These are phyloP conservation scores for Lipomyces mesembrius DNA, from an alignment of 805 yeast species.

Conservation along the genomic window DNA sequence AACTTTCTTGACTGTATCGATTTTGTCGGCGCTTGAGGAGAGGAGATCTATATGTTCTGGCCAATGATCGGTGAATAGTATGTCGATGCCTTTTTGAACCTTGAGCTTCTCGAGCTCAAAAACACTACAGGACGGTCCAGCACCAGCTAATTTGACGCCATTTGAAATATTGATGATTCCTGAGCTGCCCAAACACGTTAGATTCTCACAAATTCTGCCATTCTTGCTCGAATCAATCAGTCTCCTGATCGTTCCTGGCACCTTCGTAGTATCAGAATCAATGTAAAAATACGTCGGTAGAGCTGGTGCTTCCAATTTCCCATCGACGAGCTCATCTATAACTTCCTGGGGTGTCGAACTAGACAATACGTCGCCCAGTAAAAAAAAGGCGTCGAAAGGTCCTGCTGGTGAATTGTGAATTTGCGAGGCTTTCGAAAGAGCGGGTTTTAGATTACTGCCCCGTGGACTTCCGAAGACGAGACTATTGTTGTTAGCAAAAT, in stretches of 20 bases:
- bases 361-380: slow-evolving; percentile 33
- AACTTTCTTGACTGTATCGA: slow-evolving; percentile 6
- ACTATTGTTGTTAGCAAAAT: slow-evolving; percentile 8
- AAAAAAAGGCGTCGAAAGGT: slow-evolving; percentile 33
- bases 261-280: not conserved
- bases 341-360: slow-evolving; percentile 10
- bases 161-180: slow-evolving; percentile 22
- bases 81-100: slow-evolving; percentile 31
- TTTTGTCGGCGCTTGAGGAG: slow-evolving; percentile 26
- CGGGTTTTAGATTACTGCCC: slow-evolving; percentile 13
- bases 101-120: slow-evolving; percentile 30
- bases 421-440: slow-evolving; percentile 27
- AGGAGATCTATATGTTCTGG: slow-evolving; percentile 32
- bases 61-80: slow-evolving; percentile 38
- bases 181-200: slow-evolving; percentile 25
- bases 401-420: slow-evolving; percentile 32
- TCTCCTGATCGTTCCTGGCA: slow-evolving; percentile 6
- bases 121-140: slow-evolving; percentile 20
- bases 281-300: slow-evolving; percentile 31
- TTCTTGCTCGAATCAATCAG: slow-evolving; percentile 11
- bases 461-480: slow-evolving; percentile 35
- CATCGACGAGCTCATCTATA: slow-evolving; percentile 19
- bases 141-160: slow-evolving; percentile 28
- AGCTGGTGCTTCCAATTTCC: slow-evolving; percentile 14
- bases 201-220: slow-evolving; percentile 21